Evolutionary conservation across 2,329 filamentous ascomycete genomes (phyloP).

Genomic region (Stagonosporopsis chrysanthemi): DNA sequence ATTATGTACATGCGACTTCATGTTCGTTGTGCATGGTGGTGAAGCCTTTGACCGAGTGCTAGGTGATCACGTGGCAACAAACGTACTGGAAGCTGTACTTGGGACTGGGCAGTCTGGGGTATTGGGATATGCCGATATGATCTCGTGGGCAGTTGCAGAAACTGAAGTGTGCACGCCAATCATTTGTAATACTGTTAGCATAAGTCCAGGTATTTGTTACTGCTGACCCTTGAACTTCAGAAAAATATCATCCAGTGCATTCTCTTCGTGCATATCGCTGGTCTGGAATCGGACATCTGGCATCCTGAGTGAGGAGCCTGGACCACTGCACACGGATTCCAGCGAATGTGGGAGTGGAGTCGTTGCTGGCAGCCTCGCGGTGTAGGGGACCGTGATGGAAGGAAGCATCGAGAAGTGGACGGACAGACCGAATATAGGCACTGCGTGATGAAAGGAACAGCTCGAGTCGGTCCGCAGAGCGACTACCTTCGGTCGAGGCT

Average conservation of each 20-base stretch:
- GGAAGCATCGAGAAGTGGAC: not conserved
- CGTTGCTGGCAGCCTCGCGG: not conserved
- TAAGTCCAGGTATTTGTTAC: not conserved
- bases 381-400: not conserved
- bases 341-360: conserved; percentile 3
- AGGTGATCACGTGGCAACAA: too few species aligned
- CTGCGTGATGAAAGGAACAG: not conserved
- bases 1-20: not conserved
- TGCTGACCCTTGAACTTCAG: not conserved
- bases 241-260: not conserved
- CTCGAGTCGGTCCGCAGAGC: conserved; percentile 5
- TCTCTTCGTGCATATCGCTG: not conserved
- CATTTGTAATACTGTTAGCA: not conserved
- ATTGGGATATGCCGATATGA: not conserved
- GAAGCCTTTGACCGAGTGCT: too few species aligned
- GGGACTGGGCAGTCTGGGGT: too few species aligned
- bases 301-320: not conserved
- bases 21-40: too few species aligned
- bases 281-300: conserved; percentile 1
- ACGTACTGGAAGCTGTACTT: too few species aligned
- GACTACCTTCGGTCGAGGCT: conserved; percentile 3
- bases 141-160: not conserved
- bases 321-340: conserved; percentile 1
- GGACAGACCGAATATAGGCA: not conserved
- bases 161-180: not conserved